Evolutionary conservation across 495 filamentous ascomycete species (phyloP), one percentile per base, ranked within the genome.

Genomic region (Penicillium verhagenii): DNA sequence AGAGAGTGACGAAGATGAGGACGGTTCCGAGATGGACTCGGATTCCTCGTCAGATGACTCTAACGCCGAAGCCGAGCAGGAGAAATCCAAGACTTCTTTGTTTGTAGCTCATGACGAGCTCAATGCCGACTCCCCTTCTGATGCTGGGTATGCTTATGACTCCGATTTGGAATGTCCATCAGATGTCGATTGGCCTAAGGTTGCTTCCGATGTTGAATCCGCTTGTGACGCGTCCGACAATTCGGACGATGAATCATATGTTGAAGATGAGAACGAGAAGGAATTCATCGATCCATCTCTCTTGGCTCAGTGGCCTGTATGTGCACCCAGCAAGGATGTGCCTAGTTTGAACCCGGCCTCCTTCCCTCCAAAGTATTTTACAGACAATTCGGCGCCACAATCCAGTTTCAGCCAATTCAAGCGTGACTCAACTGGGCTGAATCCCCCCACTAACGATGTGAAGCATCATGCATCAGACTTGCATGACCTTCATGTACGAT

Each of bases 241-340:
- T 31, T 40, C 35, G 1, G 49, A 42, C 29, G 38, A 55, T 1
- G 50, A 43, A 10, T 52, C 26, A 13, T 53, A 26, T 1, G 31
- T 39, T 9, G 45, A 23, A 13, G 24, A 47, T 26, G 29, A 38
- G 18, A 28, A 48, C 23, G 48, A 56, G 25, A 14, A 53, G 6
- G 57, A 43, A 4, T 60, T 14, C 35, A 42, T 60, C 19, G 44
- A 60, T 25, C 53, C 57, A 8, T 25, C 10, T 13, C 43, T 55
- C 4, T 21, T 59, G 18, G 35, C 16, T 3, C n/a, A n/a, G n/a
- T n/a, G n/a, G n/a, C n/a, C n/a, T n/a, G n/a, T n/a, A n/a, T n/a
- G n/a, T n/a, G n/a, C n/a, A n/a, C n/a, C n/a, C n/a, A n/a, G n/a
- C n/a, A n/a, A n/a, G n/a, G n/a, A n/a, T n/a, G n/a, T n/a, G n/a